A percentile compares a stretch with the other conserved stretches of the same genome.
These are phyloP conservation scores for Tricholoma hemisulphureum DNA, from an alignment of 768 basidiomycete species.

Conservation along the genomic window DNA sequence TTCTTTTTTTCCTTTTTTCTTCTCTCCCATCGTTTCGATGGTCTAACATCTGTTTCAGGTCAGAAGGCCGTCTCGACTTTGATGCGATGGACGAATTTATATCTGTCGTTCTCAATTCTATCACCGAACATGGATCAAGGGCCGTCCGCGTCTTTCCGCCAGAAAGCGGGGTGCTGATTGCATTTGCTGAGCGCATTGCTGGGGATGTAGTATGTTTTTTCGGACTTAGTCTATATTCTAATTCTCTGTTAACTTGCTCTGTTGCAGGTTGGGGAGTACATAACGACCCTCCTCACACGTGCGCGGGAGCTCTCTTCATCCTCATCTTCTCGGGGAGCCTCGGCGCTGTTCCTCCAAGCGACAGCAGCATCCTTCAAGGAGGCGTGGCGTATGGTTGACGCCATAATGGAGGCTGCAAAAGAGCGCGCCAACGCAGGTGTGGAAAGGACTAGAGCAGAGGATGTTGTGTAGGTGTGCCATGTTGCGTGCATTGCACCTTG, in stretches of 20 bases:
- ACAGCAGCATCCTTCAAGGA: constrained; percentile 89
- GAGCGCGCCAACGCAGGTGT: constrained; percentile 41
- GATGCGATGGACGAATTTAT: constrained; percentile 95
- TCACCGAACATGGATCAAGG: constrained; percentile 72
- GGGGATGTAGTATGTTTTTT: constrained; percentile 68
- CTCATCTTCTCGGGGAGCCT: constrained; percentile 16
- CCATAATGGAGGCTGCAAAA: constrained; percentile 57
- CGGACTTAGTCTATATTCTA: neutral
- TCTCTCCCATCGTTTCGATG: too few species aligned
- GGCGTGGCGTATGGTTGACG: constrained; percentile 82
- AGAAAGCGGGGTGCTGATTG: constrained; percentile 69
- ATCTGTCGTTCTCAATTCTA: constrained; percentile 56
- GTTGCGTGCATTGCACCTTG: constrained; percentile 8
- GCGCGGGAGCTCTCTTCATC: constrained; percentile 60
- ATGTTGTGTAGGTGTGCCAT: constrained; percentile 65
- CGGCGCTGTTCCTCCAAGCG: constrained; percentile 74
- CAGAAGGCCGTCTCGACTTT: constrained; percentile 71
- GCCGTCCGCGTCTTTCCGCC: constrained; percentile 88
- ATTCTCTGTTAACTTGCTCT: constrained; percentile 2
- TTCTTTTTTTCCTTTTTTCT: neutral
- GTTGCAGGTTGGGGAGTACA: constrained; percentile 84
- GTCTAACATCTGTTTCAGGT: constrained; percentile 30
- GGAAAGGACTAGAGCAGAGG: constrained; percentile 59
- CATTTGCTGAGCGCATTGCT: constrained; percentile 83
- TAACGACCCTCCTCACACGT: constrained; percentile 69